Evolutionary conservation across 2,329 filamentous ascomycete species (phyloP).

Genomic region (Phoma sp.): DNA sequence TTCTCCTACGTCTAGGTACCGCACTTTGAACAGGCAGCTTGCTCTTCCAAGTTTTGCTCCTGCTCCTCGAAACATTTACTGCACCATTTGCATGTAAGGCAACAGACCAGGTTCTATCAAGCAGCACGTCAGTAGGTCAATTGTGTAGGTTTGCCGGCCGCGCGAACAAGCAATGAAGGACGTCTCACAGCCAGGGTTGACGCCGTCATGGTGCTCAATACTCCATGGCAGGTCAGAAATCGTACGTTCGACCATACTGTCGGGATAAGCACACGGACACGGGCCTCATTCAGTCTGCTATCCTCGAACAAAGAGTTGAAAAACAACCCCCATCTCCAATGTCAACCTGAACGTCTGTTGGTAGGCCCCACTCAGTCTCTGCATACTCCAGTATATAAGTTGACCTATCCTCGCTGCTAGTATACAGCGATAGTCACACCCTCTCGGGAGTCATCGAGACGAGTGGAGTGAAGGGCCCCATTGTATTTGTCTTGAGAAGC

Average conservation of each 20-base stretch:
- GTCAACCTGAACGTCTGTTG: too few species aligned
- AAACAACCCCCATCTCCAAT: neutral
- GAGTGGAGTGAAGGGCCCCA: neutral
- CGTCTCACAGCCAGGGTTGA: slow-evolving; percentile 3
- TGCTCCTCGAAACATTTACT: neutral
- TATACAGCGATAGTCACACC: too few species aligned
- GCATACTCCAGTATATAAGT: neutral
- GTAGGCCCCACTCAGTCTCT: neutral
- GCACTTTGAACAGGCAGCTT: neutral
- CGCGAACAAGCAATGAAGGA: too few species aligned
- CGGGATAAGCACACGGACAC: neutral
- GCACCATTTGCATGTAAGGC: too few species aligned
- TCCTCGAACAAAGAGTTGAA: neutral
- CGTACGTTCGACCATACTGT: neutral
- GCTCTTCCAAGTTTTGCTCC: neutral
- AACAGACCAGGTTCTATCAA: too few species aligned
- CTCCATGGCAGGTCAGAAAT: neutral
- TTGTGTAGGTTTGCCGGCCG: too few species aligned
- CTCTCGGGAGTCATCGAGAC: neutral
- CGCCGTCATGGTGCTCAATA: neutral
- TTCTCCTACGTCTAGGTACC: neutral
- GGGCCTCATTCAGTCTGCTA: neutral
- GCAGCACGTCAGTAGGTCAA: too few species aligned
- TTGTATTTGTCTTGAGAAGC: neutral
- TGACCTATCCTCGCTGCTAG: neutral